These are phyloP conservation scores for Talaromyces sp. DNA, from an alignment of 2,329 filamentous ascomycete genomes.

Conservation along the genomic window DNA sequence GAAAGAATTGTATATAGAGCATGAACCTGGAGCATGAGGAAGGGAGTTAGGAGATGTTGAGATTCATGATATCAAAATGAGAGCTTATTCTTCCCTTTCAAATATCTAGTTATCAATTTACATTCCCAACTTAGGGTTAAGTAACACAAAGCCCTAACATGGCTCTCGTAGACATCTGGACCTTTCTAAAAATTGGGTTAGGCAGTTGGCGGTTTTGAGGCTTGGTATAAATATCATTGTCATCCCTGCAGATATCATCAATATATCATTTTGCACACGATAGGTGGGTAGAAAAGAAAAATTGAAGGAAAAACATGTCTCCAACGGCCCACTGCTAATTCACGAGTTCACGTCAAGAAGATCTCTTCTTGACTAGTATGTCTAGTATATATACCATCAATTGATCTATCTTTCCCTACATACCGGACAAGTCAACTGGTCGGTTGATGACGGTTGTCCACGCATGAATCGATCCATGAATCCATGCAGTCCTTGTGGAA, in stretches of 20 bases:
- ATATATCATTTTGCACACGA: background rate
- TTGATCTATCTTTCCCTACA: background rate
- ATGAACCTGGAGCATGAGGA: background rate
- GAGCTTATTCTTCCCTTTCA: background rate
- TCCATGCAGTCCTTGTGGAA: too few species aligned
- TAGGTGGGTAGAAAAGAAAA: background rate
- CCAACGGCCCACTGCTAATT: background rate
- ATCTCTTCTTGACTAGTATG: background rate
- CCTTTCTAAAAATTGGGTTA: background rate
- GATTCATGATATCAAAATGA: background rate
- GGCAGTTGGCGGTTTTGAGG: background rate
- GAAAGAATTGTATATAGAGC: background rate
- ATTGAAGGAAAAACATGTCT: background rate
- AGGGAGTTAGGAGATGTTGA: background rate
- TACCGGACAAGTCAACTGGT: background rate
- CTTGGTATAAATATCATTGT: background rate
- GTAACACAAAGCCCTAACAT: background rate
- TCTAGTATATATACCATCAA: background rate
- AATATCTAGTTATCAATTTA: background rate
- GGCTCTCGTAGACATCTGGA: background rate
- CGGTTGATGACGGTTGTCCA: too few species aligned
- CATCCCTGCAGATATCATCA: background rate
- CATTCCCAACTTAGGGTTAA: background rate
- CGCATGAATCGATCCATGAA: too few species aligned
- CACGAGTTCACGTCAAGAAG: background rate